Evolutionary conservation across 768 basidiomycete species (phyloP), one percentile per base, ranked within the genome.

Genomic region (Leccinum fibrillosum): DNA sequence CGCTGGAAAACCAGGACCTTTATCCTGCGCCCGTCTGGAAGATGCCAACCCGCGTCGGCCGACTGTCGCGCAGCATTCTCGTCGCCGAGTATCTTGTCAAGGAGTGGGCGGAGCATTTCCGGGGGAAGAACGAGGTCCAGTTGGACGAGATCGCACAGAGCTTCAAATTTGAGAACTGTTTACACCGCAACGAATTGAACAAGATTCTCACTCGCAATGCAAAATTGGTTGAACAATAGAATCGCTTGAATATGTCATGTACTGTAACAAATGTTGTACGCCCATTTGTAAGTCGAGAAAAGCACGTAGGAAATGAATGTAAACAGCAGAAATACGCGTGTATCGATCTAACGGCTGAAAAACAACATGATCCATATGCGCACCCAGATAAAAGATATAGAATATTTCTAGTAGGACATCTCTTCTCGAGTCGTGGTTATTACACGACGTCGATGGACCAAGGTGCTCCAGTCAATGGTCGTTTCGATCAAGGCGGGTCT

Each of bases 41-140:
- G 64, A 70, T 86, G 56, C 64, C 72, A 19, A 74, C 76, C 48
- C 81, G 87, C 21, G 75, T 86, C 58, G 81, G 77, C 39, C 77
- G 88, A 19, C 65, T 90, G 28, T 73, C 87, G 10, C 78, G 91
- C 52, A 82, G 83, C 69, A 88, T 89, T 54, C 74, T 92, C 5
- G 74, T 92, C 5, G 77, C 82, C 34, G 90, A 90, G 72, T 90
- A 82, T 71, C 75, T 91, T 57, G 79, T 88, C 45, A 78, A 77
- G 70, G 88, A 88, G 68, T 90, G 87, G 86, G 87, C 87, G 21
- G 83, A 85, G 48, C 83, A 86, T 67, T 87, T 89, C 67, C 64
- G 76, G 13, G 84, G 85, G 0, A 82, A 81, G 76, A 79, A 71
- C 34, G 74, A 81, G 64, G 76, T 69, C 52, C 83, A 90, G 74